These are phyloP conservation scores for Eucalyptus rudis DNA, from an alignment of 345 rosid genomes.

Conservation along the genomic window DNA sequence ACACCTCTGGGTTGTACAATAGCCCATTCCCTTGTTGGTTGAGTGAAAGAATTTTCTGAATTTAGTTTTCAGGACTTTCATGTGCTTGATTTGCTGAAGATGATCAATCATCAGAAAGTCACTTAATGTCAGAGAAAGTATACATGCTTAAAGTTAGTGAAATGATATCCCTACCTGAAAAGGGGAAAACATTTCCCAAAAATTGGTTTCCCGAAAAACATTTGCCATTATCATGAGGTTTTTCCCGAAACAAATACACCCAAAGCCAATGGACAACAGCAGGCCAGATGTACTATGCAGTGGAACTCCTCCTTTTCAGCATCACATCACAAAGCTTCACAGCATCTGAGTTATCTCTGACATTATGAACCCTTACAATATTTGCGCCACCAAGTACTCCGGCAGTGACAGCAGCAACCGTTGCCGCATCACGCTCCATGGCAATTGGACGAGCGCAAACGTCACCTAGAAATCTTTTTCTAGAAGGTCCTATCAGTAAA, in stretches of 20 bases:
- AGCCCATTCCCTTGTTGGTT: neutral
- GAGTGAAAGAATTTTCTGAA: neutral
- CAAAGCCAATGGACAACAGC: neutral
- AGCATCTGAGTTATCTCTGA: conserved; percentile 63
- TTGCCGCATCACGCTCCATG: conserved; percentile 79
- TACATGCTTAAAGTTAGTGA: neutral
- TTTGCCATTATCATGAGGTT: neutral
- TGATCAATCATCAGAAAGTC: neutral
- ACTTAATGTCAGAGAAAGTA: neutral
- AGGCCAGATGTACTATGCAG: neutral
- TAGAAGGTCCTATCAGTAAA: conserved; percentile 67
- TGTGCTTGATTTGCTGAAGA: neutral
- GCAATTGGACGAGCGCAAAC: conserved; percentile 49
- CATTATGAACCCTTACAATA: conserved; percentile 85
- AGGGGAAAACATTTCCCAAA: neutral
- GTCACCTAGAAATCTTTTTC: conserved; percentile 84
- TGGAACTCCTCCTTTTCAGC: conserved; percentile 11
- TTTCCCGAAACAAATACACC: neutral
- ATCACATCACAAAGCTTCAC: conserved; percentile 71
- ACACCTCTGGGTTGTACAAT: neutral
- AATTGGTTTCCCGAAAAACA: neutral
- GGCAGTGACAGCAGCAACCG: conserved; percentile 56
- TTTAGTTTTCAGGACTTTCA: neutral
- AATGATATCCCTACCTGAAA: neutral
- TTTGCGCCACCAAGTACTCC: conserved; percentile 71